Base-by-base conservation (phyloP, 495 filamentous ascomycete species). In the Aspergillus steynii region DNA sequence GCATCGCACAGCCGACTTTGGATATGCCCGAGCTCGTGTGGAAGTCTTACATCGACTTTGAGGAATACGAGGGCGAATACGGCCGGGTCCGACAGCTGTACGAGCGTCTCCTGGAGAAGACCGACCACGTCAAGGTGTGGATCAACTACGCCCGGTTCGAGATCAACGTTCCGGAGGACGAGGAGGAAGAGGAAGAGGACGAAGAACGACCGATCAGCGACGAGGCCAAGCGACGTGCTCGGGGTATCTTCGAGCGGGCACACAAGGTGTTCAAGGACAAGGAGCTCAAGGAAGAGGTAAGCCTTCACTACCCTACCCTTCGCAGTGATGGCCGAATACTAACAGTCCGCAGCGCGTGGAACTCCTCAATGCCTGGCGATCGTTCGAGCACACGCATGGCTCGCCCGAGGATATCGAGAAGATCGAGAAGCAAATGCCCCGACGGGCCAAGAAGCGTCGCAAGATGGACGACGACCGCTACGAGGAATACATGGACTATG, bases 41-140 rank as follows among this genome's bases (percentile, higher is more conserved):
- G 95, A 97, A 96, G 75, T 85, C 90, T 2, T 99, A 96, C 71
- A 97, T 99, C 68, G 93, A 98, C 75, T 99, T 98, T 68, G 96
- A 98, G 74, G 94, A 96, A 69, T 90, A 96, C 61, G 89, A 93
- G 71, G 89, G 88, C 56, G 92, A 97, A 73, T 96, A 91, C 74
- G 92, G 91, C 32, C 81, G 85, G 34, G 88, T 92, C 2, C 82
- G 95, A 50, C 71, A 78, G n/a, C 77, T 99, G 54, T 99, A 98
- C 77, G 95, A 98, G 77, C 85, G 95, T 28, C 80, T 99, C 27
- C 82, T 99, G 42, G 78, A 91, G 70, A 96, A 94, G 86, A 96
- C 96, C 20, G 89, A 92, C 71, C 96, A 99, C 69, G 91, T 97
- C 80, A 97, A 97, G 82, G 95, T 99, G 55, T 99, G 95, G 95